Base-by-base conservation (phyloP, 2,329 filamentous ascomycete genomes). In the Ophiosphaerella narmari region DNA sequence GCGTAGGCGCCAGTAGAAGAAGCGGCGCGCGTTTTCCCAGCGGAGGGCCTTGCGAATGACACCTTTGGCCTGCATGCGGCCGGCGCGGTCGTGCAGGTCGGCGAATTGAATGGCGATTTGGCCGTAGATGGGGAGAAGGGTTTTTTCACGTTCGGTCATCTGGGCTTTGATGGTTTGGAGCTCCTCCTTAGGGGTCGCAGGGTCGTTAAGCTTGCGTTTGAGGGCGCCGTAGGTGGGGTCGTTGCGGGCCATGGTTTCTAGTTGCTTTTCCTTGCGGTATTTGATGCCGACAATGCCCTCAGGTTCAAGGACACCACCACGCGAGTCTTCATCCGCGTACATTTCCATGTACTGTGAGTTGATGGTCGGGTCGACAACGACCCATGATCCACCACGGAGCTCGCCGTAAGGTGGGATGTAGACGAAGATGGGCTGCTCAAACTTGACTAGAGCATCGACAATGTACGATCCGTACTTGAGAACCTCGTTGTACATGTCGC, bases 401-500 rank as follows among this genome's bases (percentile, higher is more conserved):
- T 99, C 94, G 65, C 94, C 93, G 70, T 88, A 90, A 7, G 94
- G 94, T 70, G 94, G 94, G 70, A 99, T 99, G 82, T 99, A 99
- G 59, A 99, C 91, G 72, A 99, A 99, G 77, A 99, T 87, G 47
- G 94, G 94, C 81, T 99, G 94, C 82, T 99, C 90, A 72, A 91
- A 99, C 79, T 97, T 96, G 82, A 96, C 91, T 40, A 99, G 87
- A 47, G 93, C 93, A 70, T 99, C 94, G 63, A 99, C 94, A 71
- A 99, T 99, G 83, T 94, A 97, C 14, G 93, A 97, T 72, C 94
- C 94, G 71, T 99, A 99, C 82, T 99, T 99, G 77, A 99, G 86
- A 13, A 99, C 94, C 79, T 99, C 94, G 80, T 97, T 97, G 86
- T 95, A 99, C 94, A 99, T 99, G 78, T 99, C 94, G 65, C 93